Evolutionary conservation across 345 rosid genomes (phyloP), one percentile per base, ranked within the genome.

Genomic region (Anastatica hierochuntica): DNA sequence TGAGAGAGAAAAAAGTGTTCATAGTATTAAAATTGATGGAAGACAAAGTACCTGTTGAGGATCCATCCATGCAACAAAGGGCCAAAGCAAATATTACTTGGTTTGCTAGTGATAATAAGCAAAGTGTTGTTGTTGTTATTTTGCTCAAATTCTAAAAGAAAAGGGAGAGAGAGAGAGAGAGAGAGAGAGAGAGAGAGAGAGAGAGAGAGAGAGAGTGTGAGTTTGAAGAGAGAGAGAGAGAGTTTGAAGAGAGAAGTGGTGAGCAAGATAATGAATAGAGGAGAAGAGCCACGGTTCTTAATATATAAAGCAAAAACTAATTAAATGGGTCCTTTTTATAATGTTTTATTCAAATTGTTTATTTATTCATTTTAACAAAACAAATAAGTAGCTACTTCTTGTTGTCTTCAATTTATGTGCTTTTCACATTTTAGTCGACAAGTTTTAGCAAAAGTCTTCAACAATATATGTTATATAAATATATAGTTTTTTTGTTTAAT

Each of bases 41-140:
- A 17, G 42, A 41, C 10, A 42, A 33, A 42, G 36, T 67, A 79
- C 90, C 90, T 77, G 80, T 46, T 45, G 58, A 74, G 73, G 73
- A 74, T 82, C 90, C 90, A 82, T 82, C 64, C 81, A 75, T 75
- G 75, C 79, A 79, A 72, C 62, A 46, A 46, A 58, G 31, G 45
- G 15, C 38, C 45, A 8, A 47, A 55, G 49, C 36, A 53, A 47
- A 21, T 4, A 11, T 56, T 31, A 41, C 56, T 42, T 14, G 18
- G 44, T 48, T 40, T n/a, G 9, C 1, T 49, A 33, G 33, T 41
- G n/a, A 23, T 55, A 56, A 21, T 47, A 47, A 30, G 48, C 11
- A 56, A 64, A 21, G 5, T 21, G 1, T n/a, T 31, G 40, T 62
- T 14, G 48, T 68, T 15, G 15, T 6, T 38, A 47, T 64, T 36